Base-by-base conservation (phyloP, 2,329 filamentous ascomycete species). In the Fusarium lyarnte region DNA sequence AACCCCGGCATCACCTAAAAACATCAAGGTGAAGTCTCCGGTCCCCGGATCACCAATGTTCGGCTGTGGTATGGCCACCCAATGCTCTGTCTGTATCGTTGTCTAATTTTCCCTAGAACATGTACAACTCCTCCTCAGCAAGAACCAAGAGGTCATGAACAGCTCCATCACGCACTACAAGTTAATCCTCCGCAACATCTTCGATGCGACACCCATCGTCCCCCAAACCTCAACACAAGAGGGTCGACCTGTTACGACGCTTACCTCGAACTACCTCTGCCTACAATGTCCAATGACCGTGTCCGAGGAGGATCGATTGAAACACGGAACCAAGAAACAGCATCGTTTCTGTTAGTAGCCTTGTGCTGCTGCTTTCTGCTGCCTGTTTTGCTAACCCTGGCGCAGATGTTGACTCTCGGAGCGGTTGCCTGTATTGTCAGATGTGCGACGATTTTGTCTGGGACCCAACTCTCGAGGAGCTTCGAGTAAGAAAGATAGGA, bases 401-500 rank as follows among this genome's bases (percentile, higher is more conserved):
- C 43, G 25, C 74, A 94, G 93, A 92, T 78, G 92, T 95, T 42
- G 93, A 96, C 78, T 95, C 93, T 29, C 87, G 90, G 65, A 91
- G 88, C 74, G 93, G 93, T 42, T 87, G 90, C 54, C 84, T 96
- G 11, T 95, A 92, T 81, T 96, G 93, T 80, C 92, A 94, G 73
- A 91, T 94, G 79, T 96, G 93, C 79, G 89, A 93, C 78, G 93
- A 96, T 79, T 90, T 94, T 72, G 91, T 96, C 36, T 95, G 93
- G 87, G 93, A 96, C 75, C 92, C 93, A 10, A 93, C 92, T 10
- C 85, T 96, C 9, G 93, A 96, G 78, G 91, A 93, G 58, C 87
- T 94, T 62, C 88, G 93, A 67, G 83, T 93, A 45, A 87, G 90
- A 63, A 93, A 93, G 80, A 88, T 91, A 74, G 90, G 89, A 14